phyloP scores from a whole-genome alignment of 305 asterid species.

The Striga hermonthica region DNA sequence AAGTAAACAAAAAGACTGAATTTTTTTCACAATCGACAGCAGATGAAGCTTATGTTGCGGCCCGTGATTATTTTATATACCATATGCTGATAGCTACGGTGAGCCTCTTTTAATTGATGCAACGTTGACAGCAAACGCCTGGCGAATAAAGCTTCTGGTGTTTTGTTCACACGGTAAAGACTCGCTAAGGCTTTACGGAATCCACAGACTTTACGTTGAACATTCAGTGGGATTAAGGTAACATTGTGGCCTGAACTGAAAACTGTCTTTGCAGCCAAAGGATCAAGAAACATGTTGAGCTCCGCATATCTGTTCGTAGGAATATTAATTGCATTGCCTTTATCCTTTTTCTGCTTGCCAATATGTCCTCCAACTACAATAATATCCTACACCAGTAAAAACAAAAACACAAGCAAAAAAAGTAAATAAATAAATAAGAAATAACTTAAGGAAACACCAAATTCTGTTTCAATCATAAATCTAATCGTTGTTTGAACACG shows the following conservation, averaged over 20 bases:
- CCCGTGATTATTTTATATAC: slow-evolving; percentile 34
- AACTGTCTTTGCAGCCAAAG: slow-evolving; percentile 71
- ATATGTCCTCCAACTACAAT: slow-evolving; percentile 79
- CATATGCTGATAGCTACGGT: slow-evolving; percentile 60
- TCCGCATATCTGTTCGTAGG: slow-evolving; percentile 66
- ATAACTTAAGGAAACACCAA: too few species aligned
- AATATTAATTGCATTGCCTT: slow-evolving; percentile 67
- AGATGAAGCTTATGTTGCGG: too few species aligned
- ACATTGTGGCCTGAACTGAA: slow-evolving; percentile 48
- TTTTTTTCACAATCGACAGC: too few species aligned
- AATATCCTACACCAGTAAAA: slow-evolving; percentile 51
- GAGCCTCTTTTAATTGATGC: slow-evolving; percentile 40
- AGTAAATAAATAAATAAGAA: too few species aligned
- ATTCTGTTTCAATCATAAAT: too few species aligned
- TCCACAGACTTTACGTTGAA: slow-evolving; percentile 51
- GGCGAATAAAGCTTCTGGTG: slow-evolving; percentile 61
- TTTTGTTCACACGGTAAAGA: slow-evolving; percentile 42
- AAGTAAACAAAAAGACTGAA: too few species aligned
- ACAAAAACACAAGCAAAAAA: not conserved
- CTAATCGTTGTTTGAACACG: not conserved
- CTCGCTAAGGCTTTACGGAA: slow-evolving; percentile 32
- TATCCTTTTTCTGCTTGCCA: slow-evolving; percentile 32
- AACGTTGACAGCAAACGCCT: slow-evolving; percentile 51
- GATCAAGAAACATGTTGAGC: slow-evolving; percentile 81
- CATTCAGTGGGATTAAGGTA: slow-evolving; percentile 65